Evolutionary conservation across 2,329 filamentous ascomycete species (phyloP).

Genomic region (Aphanoascus verrucosus): DNA sequence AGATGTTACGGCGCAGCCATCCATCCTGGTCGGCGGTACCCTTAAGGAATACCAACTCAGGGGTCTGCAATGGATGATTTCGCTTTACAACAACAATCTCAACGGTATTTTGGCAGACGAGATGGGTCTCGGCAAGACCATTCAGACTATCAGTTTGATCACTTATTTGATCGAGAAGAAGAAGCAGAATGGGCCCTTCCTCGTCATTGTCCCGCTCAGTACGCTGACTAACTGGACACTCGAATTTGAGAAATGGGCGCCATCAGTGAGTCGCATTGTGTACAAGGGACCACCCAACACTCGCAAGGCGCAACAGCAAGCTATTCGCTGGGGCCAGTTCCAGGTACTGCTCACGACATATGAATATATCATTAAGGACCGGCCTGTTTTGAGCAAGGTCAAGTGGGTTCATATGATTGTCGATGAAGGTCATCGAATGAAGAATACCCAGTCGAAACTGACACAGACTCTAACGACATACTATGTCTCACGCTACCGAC

Average conservation of each 20-base stretch:
- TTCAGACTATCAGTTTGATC: constrained; percentile 95
- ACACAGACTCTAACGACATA: constrained; percentile 91
- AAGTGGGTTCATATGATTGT: constrained; percentile 99
- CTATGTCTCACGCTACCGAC: constrained; percentile 86
- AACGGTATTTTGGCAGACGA: constrained; percentile 98
- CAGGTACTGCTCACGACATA: constrained; percentile 96
- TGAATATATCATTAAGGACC: constrained; percentile 99
- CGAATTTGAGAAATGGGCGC: constrained; percentile 98
- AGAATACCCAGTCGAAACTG: constrained; percentile 92
- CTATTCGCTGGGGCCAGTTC: constrained; percentile 88
- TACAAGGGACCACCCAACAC: constrained; percentile 91
- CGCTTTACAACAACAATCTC: constrained; percentile 98
- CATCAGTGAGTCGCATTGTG: constrained; percentile 71
- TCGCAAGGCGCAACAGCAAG: constrained; percentile 82
- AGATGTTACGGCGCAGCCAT: constrained; percentile 71
- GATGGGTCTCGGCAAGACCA: constrained; percentile 99
- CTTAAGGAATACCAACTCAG: constrained; percentile 98
- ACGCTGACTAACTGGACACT: constrained; percentile 98
- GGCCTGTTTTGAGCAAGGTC: constrained; percentile 89
- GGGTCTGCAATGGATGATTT: constrained; percentile 99
- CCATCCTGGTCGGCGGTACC: constrained; percentile 78
- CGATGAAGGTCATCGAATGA: constrained; percentile 98
- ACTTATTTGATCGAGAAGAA: constrained; percentile 97
- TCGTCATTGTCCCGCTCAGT: constrained; percentile 94
- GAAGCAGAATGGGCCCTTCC: constrained; percentile 77